phyloP scores from a whole-genome alignment of 23 red algal genomes.

The Gracilaria gracilis region DNA sequence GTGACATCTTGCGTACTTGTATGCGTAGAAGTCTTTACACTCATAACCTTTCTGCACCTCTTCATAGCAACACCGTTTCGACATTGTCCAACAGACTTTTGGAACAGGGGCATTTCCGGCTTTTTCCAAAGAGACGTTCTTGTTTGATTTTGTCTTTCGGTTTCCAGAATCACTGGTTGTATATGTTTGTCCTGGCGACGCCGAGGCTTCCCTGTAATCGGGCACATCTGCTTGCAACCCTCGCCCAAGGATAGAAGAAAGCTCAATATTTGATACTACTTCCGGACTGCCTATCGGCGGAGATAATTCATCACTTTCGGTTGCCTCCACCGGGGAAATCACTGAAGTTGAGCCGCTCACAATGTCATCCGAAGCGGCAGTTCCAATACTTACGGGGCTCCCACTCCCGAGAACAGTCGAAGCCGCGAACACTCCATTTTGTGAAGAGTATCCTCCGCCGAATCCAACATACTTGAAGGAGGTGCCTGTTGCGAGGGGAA shows the following conservation, averaged over 20 bases:
- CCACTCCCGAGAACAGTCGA: conserved; percentile 9
- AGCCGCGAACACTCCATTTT: conserved; percentile 19
- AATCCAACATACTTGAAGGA: conserved; percentile 35
- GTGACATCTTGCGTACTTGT: conserved; percentile 59
- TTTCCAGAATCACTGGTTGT: background rate
- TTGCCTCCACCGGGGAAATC: conserved; percentile 2
- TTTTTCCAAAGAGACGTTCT: background rate
- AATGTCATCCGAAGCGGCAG: conserved; percentile 7
- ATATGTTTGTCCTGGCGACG: background rate
- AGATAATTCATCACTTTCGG: background rate
- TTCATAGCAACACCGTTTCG: conserved; percentile 45
- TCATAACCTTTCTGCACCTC: conserved; percentile 58
- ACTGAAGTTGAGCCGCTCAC: conserved; percentile 36
- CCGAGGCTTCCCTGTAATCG: conserved; percentile 10
- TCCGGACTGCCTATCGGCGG: background rate
- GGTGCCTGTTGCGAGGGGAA: background rate
- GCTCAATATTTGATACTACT: background rate
- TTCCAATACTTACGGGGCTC: background rate
- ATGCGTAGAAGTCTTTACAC: conserved; percentile 47
- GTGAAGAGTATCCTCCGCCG: conserved; percentile 21
- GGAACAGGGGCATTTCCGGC: background rate
- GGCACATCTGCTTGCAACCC: conserved; percentile 6
- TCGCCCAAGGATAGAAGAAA: background rate
- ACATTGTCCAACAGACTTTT: conserved; percentile 53
- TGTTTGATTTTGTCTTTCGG: background rate